Base-by-base conservation (phyloP, 1,284 basidiomycete species). In the Pseudozyma flocculosa region DNA sequence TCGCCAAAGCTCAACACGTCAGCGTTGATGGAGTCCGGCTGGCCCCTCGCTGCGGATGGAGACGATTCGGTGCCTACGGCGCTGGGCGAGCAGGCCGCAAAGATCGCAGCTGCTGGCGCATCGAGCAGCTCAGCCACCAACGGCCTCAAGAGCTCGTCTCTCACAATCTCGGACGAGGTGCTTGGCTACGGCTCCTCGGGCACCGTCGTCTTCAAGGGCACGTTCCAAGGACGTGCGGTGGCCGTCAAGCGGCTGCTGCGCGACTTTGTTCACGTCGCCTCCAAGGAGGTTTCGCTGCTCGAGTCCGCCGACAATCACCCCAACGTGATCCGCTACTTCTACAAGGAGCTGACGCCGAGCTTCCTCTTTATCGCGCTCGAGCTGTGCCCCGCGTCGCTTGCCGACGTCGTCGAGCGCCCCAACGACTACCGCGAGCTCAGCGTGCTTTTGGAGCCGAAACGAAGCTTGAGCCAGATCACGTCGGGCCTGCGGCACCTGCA, bases 281-380 rank as follows among this genome's bases (percentile, higher is more conserved):
- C 88, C 10, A 89, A 94, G 51, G 95, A 98, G 82, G 93, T 97
- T 22, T 88, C 86, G 74, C 85, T 98, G 40, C 83, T 98, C 2
- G 93, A 96, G 75, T 90, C 89, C 11, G 73, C 75, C 38, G 95
- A 98, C 80, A 92, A 96, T 77, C 95, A 98, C 73, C 92, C 92
- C 4, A 97, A 98, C 79, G 93, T 98, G 70, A 94, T 98, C 65
- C 87, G 94, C 58, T 79, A 98, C 79, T 98, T 92, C 79, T 98
- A 92, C 80, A 92, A 97, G 82, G 94, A 98, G 81, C 84, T 89
- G 1, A 76, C 72, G 19, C 66, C 63, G n/a, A 70, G 68, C 44
- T 98, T 98, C 82, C 84, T 98, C 11, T 97, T 94, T 80, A 97
- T 98, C 57, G 94, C 95, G 0, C 86, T 98, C 29, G 95, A 98